Evolutionary conservation across 2,329 filamentous ascomycete genomes (phyloP).

Genomic region (Penicillium sp.): DNA sequence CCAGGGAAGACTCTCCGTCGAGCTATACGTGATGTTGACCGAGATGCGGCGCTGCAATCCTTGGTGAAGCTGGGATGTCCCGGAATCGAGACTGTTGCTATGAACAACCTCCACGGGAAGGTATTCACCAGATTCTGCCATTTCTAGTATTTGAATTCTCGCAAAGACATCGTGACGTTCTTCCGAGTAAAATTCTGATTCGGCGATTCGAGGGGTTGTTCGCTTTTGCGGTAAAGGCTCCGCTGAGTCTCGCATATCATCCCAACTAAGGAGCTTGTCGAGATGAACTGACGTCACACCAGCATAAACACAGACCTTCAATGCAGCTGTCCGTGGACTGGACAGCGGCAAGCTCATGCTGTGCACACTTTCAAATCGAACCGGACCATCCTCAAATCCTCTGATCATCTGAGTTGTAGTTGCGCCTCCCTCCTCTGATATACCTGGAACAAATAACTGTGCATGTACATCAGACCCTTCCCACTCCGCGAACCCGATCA

Average conservation of each 20-base stretch:
- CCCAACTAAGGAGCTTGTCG: slow-evolving; percentile 96
- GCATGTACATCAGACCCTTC: slow-evolving; percentile 95
- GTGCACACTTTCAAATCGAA: slow-evolving; percentile 96
- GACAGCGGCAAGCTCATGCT: slow-evolving; percentile 91
- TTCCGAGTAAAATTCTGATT: slow-evolving; percentile 88
- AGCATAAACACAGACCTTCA: slow-evolving; percentile 88
- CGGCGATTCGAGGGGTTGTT: slow-evolving; percentile 69
- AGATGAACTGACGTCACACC: slow-evolving; percentile 90
- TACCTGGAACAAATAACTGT: slow-evolving; percentile 89
- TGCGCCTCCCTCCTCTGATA: slow-evolving; percentile 84
- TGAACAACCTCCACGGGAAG: slow-evolving; percentile 90
- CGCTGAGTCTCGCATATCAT: slow-evolving; percentile 85
- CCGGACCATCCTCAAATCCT: slow-evolving; percentile 87
- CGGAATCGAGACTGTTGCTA: slow-evolving; percentile 75
- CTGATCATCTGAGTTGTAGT: slow-evolving; percentile 94
- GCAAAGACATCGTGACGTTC: slow-evolving; percentile 93
- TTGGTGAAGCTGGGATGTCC: slow-evolving; percentile 92
- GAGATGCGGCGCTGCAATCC: slow-evolving; percentile 85
- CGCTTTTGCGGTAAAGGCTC: slow-evolving; percentile 56
- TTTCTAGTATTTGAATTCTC: slow-evolving; percentile 81
- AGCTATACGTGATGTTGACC: slow-evolving; percentile 86
- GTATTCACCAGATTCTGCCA: slow-evolving; percentile 88
- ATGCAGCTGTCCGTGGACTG: slow-evolving; percentile 67
- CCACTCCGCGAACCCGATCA: slow-evolving; percentile 89
- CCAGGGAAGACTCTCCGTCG: slow-evolving; percentile 85